Conservation (phyloP, 2,329 filamentous ascomycete species). For the Colletotrichum spinosum region DNA sequence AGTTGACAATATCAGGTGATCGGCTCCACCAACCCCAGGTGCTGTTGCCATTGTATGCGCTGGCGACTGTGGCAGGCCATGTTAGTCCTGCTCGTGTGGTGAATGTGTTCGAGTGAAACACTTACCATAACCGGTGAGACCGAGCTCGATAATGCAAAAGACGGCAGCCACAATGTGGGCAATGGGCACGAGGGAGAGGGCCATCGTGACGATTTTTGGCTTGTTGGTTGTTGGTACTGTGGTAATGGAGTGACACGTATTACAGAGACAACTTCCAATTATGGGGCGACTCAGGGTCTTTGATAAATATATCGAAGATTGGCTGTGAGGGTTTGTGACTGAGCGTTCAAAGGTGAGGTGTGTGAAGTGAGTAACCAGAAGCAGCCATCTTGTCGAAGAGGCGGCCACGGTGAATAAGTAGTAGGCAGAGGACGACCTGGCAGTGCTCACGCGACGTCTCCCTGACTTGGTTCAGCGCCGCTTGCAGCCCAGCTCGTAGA, state of each 20-base stretch:
- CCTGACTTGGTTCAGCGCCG: not conserved
- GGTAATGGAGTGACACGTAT: not conserved
- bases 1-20: slow-evolving; percentile 71
- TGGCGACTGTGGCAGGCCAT: slow-evolving; percentile 60
- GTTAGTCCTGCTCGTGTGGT: not conserved
- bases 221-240: not conserved
- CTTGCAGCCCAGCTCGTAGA: not conserved
- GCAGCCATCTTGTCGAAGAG: not conserved
- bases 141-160: slow-evolving; percentile 80
- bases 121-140: slow-evolving; percentile 79
- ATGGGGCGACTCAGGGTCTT: too few species aligned
- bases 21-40: slow-evolving; percentile 33
- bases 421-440: slow-evolving; percentile 2
- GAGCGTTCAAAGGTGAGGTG: not conserved
- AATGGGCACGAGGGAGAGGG: slow-evolving; percentile 30
- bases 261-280: not conserved
- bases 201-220: slow-evolving; percentile 12
- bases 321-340: not conserved
- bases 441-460: too few species aligned
- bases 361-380: not conserved
- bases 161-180: slow-evolving; percentile 73
- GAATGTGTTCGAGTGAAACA: not conserved
- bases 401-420: slow-evolving; percentile 33
- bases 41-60: slow-evolving; percentile 44
- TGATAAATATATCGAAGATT: not conserved